Conservation (phyloP, 768 basidiomycete genomes). For the Russula abietina region DNA sequence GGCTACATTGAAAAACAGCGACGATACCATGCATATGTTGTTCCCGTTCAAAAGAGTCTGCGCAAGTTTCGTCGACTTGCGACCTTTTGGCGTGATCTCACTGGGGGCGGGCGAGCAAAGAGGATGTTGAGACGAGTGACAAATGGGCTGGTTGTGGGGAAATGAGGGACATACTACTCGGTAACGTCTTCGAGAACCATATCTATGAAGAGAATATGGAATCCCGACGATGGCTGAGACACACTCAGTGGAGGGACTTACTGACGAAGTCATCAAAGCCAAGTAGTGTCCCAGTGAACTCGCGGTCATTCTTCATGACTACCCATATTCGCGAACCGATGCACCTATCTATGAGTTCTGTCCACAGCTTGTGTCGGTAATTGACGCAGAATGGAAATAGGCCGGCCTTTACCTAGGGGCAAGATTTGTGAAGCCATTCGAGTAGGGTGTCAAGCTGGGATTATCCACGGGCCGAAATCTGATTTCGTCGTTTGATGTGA, state of each 20-base stretch:
- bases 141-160: neutral
- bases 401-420: constrained; percentile 60
- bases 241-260: constrained; percentile 45
- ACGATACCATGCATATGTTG: constrained; percentile 87
- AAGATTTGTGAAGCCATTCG: constrained; percentile 89
- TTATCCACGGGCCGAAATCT: constrained; percentile 11
- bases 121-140: neutral
- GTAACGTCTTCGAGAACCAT: constrained; percentile 96
- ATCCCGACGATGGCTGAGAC: neutral
- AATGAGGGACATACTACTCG: constrained; percentile 66
- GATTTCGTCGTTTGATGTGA: neutral
- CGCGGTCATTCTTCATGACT: constrained; percentile 95
- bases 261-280: constrained; percentile 99
- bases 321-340: constrained; percentile 98
- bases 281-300: constrained; percentile 90
- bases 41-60: constrained; percentile 92
- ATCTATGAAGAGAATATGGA: constrained; percentile 39
- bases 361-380: constrained; percentile 4
- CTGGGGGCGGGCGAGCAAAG: constrained; percentile 39
- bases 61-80: constrained; percentile 71
- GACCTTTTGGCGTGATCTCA: constrained; percentile 78
- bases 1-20: neutral
- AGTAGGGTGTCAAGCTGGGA: neutral
- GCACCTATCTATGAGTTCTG: constrained; percentile 94
- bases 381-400: neutral